Base-by-base conservation (phyloP, 1,284 basidiomycete species). In the Fomitopsis pinicola region DNA sequence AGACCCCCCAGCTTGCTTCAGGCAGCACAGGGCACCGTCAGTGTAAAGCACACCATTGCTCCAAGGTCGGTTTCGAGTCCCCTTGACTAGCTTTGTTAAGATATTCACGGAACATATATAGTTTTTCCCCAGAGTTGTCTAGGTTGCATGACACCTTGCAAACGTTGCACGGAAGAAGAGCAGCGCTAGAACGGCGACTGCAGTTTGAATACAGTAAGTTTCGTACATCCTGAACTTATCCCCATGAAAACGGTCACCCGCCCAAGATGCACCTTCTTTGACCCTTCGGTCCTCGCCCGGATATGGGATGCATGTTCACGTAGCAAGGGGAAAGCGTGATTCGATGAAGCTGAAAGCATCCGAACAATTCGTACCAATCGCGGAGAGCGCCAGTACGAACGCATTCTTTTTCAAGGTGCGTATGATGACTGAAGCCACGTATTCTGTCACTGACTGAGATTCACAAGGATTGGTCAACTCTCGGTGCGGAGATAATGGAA, bases 271-370 rank as follows among this genome's bases (percentile, higher is more conserved):
- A 1, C 83, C 88, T 15, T 91, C 91, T 17, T 71, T 94, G 63
- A 86, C 86, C 7, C 77, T 95, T 53, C 85, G 90, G 38, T 84
- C 83, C 26, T 87, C 82, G 1, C 79, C 85, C 9, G 80, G 81
- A 15, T 83, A 87, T 61, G 92, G 92, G 10, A 84, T 89, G 78
- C 88, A 91, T 70, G 80, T 94, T 48, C 89, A 92, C 64, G 74
- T 95, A 30, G 77, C 79, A 35, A 85, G 82, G 66, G 75, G 76
- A 44, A 92, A 83, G 73, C 83, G 82, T 42, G 87, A 91, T 63
- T 80, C 79, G 61, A 70, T 64, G 30, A 81, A 76, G 62, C 66
- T 89, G 33, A 80, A 79, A 63, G 71, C 68, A 19, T 77, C 83
- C 10, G 67, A 78, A 5, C 72, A 73, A 2, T 91, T 92, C 66